These are phyloP conservation scores for Rhodotorula glutinis DNA, from an alignment of 1,284 basidiomycete genomes.

Conservation along the genomic window DNA sequence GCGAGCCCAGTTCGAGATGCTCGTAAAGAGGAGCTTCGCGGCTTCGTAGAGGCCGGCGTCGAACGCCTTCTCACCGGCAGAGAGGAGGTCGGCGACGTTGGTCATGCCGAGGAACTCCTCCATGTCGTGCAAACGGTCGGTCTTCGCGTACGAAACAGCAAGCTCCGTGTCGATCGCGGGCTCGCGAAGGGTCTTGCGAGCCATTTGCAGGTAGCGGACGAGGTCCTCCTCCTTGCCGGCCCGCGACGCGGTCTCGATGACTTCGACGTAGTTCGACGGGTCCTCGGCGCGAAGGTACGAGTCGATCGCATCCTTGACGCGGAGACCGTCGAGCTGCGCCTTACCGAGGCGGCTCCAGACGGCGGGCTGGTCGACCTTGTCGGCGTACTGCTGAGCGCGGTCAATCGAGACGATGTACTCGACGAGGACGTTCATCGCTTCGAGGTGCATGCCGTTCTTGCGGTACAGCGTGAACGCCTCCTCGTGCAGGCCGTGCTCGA, in stretches of 20 bases:
- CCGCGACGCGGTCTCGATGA: conserved; percentile 92
- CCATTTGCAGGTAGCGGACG: conserved; percentile 97
- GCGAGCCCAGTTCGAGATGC: conserved; percentile 98
- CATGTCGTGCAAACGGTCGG: conserved; percentile 96
- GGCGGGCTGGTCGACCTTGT: conserved; percentile 93
- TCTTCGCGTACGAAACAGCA: conserved; percentile 95
- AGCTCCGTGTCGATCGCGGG: conserved; percentile 98
- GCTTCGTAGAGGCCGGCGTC: conserved; percentile 98
- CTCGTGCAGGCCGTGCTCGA: conserved; percentile 92
- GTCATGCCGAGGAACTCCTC: conserved; percentile 99
- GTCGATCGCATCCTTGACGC: conserved; percentile 98
- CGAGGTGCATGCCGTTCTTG: conserved; percentile 88
- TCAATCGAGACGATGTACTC: conserved; percentile 98
- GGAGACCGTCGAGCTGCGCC: conserved; percentile 97
- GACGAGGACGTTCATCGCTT: conserved; percentile 96
- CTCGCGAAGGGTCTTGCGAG: conserved; percentile 94
- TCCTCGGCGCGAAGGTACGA: conserved; percentile 99
- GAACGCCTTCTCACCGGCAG: conserved; percentile 94
- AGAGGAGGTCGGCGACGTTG: conserved; percentile 81
- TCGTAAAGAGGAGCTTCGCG: conserved; percentile 89
- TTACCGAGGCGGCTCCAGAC: conserved; percentile 98
- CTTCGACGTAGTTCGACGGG: conserved; percentile 89
- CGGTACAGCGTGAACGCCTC: conserved; percentile 95
- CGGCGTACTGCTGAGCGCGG: conserved; percentile 91
- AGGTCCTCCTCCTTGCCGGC: conserved; percentile 98